These are phyloP conservation scores for Glutinoglossum americanum DNA, from an alignment of 495 filamentous ascomycete genomes.

Conservation along the genomic window DNA sequence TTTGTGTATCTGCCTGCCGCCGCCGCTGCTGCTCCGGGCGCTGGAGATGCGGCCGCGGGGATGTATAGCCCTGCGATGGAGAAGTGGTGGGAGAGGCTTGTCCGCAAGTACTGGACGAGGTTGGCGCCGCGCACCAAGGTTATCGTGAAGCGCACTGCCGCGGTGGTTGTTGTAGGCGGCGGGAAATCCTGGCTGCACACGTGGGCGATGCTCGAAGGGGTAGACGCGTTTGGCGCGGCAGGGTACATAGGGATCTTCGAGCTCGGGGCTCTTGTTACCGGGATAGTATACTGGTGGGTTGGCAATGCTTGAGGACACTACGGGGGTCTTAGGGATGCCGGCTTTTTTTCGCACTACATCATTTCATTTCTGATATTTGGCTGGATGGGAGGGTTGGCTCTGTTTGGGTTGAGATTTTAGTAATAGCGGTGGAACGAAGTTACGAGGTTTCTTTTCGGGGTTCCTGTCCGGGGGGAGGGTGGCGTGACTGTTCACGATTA, in stretches of 20 bases:
- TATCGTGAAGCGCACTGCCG: conserved; percentile 37
- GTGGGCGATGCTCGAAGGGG: conserved; percentile 37
- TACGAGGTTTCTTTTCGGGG: too few species aligned
- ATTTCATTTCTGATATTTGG: not conserved
- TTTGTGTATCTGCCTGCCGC: conserved; percentile 59
- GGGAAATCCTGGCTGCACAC: conserved; percentile 44
- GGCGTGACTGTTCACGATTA: too few species aligned
- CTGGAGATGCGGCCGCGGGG: conserved; percentile 14
- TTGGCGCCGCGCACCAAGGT: conserved; percentile 40
- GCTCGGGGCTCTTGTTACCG: conserved; percentile 33
- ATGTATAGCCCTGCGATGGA: conserved; percentile 32
- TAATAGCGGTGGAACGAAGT: too few species aligned
- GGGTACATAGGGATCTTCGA: conserved; percentile 56
- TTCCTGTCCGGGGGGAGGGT: too few species aligned
- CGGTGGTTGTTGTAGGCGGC: conserved; percentile 32
- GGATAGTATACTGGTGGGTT: conserved; percentile 37
- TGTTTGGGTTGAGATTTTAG: too few species aligned
- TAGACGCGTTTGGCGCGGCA: conserved; percentile 40
- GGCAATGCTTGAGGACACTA: conserved; percentile 23
- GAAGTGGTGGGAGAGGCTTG: conserved; percentile 39
- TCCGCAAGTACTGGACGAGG: conserved; percentile 17
- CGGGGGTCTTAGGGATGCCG: too few species aligned
- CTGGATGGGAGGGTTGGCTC: too few species aligned
- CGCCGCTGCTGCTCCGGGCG: conserved; percentile 21
- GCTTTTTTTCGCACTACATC: too few species aligned